Base-by-base conservation (phyloP, 2,329 filamentous ascomycete genomes). In the Arthrobotrys pseudoclavata region DNA sequence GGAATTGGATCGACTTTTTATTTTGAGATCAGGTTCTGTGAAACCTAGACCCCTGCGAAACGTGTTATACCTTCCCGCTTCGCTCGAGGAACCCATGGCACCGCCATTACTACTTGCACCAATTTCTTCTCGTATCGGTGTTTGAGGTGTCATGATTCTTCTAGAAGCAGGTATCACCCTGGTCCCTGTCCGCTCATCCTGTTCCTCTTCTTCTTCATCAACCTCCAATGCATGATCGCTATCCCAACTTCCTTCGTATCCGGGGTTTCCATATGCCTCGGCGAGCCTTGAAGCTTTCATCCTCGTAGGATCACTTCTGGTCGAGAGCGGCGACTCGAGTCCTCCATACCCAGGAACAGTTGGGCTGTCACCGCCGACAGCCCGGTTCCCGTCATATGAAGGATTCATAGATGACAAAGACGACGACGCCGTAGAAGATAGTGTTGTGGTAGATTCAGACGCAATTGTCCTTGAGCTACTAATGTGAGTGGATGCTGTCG, bases 31-130 rank as follows among this genome's bases (percentile, higher is more conserved):
- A 31, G 67, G 68, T 34, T 78, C 75, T 63, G 69, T 78, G 62
- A 72, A 60, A 78, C 75, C 75, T 29, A 71, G 47, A 64, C 75
- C 69, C 68, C 68, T 68, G 75, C 75, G 67, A 72, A 72, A 78
- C 63, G 67, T 76, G 72, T 76, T 76, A 70, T 76, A 76, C 72
- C 72, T 76, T 76, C 72, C 72, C 53, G 75, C 62, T 72, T 72
- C 75, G 62, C 61, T 78, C 68, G 72, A 48, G 18, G 75, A 72
- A 70, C 67, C 66, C 68, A 67, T 34, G 42, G 48, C 75, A n/a
- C 68, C 74, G 37, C 57, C 67, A 64, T 67, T 78, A 29, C 52
- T 64, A 26, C 67, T 71, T 26, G 60, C 74, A 55, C 47, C 53
- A 70, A 48, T 12, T 20, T 78, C 75, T 57, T 78, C 75, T 50